Conservation (phyloP, 352 stramenopile species). For the Phytophthora kernoviae region DNA sequence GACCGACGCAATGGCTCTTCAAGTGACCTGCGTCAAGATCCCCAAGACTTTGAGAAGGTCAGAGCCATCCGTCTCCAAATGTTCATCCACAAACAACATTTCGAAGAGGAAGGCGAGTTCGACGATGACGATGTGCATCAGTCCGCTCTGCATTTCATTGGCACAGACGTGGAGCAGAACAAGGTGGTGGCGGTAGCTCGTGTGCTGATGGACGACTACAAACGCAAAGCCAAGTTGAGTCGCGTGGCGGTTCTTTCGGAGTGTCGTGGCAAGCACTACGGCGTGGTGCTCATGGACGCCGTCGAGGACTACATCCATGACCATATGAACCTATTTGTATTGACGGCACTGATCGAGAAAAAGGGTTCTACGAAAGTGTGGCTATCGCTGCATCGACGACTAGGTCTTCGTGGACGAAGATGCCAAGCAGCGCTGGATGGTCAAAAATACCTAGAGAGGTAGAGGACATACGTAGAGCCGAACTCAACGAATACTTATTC, state of each 20-base stretch:
- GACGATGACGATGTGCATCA: constrained; percentile 45
- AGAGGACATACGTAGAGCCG: background rate
- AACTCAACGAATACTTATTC: no score
- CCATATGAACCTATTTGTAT: constrained; percentile 34
- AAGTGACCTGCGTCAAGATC: constrained; percentile 48
- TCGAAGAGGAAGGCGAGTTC: constrained; percentile 37
- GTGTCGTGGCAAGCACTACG: constrained; percentile 59
- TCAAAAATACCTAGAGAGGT: constrained; percentile 10
- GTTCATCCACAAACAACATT: constrained; percentile 58
- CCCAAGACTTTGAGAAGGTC: constrained; percentile 43
- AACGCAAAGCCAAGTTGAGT: constrained; percentile 53
- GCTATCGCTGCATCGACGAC: constrained; percentile 28
- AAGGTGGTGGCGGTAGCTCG: constrained; percentile 57
- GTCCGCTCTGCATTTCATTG: constrained; percentile 54
- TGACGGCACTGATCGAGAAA: constrained; percentile 46
- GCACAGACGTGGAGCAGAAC: constrained; percentile 48
- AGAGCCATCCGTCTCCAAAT: constrained; percentile 46
- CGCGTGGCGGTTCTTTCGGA: constrained; percentile 56
- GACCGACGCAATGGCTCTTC: constrained; percentile 28
- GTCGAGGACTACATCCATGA: constrained; percentile 39
- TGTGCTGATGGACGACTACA: constrained; percentile 34
- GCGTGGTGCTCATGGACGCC: constrained; percentile 42
- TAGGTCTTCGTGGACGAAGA: constrained; percentile 36
- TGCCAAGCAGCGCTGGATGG: constrained; percentile 36
- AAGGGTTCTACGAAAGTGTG: constrained; percentile 38